Evolutionary conservation across 2,329 filamentous ascomycete genomes (phyloP).

Genomic region (Aspergillus ochraceus): DNA sequence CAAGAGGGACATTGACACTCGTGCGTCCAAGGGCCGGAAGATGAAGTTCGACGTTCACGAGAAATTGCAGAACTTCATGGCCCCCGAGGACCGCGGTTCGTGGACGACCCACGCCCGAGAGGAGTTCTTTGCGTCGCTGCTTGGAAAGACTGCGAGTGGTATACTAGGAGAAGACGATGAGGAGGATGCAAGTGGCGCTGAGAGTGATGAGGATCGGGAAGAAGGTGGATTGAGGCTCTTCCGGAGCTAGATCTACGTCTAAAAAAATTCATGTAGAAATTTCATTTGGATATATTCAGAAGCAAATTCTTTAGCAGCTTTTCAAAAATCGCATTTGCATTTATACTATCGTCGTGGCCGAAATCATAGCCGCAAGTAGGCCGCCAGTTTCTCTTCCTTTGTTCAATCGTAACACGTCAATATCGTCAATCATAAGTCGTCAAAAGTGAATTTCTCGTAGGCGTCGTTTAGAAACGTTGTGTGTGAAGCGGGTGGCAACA

Average conservation of each 20-base stretch:
- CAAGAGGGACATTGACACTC: slow-evolving; percentile 83
- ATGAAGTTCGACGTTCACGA: slow-evolving; percentile 93
- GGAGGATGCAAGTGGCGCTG: slow-evolving; percentile 45
- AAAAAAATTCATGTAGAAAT: not conserved
- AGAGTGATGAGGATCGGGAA: slow-evolving; percentile 31
- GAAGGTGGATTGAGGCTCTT: slow-evolving; percentile 36
- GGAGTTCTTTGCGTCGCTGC: slow-evolving; percentile 70
- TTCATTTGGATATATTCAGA: not conserved
- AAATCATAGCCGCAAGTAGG: not conserved
- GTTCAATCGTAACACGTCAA: not conserved
- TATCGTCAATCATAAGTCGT: not conserved
- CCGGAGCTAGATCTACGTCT: slow-evolving; percentile 21
- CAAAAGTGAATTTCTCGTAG: not conserved
- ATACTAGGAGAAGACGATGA: slow-evolving; percentile 60
- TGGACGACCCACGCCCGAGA: slow-evolving; percentile 84
- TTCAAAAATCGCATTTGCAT: not conserved
- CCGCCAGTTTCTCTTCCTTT: not conserved
- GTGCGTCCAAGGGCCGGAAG: slow-evolving; percentile 92
- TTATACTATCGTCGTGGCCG: not conserved
- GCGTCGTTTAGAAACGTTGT: not conserved
- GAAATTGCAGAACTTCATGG: slow-evolving; percentile 98
- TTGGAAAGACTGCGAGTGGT: slow-evolving; percentile 65
- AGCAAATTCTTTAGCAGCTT: not conserved
- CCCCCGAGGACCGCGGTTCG: slow-evolving; percentile 73
- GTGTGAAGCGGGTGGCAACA: not conserved